Conservation (phyloP, 805 yeast species). For the Ogataea sp. region DNA sequence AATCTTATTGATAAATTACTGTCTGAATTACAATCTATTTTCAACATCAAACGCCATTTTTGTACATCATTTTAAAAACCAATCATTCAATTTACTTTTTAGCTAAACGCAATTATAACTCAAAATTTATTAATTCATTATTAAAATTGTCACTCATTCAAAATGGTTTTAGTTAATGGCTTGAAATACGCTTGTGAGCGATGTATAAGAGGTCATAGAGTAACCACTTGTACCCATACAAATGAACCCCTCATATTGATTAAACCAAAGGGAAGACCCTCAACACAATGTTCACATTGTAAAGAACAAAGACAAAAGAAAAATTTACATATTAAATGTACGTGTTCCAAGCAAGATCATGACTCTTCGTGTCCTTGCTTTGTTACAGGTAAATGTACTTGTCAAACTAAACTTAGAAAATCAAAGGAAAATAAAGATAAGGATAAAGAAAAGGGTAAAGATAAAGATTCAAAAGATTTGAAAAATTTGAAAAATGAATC, state of each 20-base stretch:
- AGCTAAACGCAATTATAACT: too few relatives aligned
- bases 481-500: too few relatives aligned
- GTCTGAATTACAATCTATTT: too few relatives aligned
- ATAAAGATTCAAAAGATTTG: too few relatives aligned
- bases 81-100: too few relatives aligned
- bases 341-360: constrained; percentile 49
- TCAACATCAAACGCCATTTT: too few relatives aligned
- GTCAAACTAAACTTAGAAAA: constrained; percentile 20
- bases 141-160: too few relatives aligned
- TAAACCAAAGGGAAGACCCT: constrained; percentile 94
- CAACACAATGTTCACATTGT: constrained; percentile 85
- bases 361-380: constrained; percentile 24
- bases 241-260: constrained; percentile 89
- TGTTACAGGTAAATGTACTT: constrained; percentile 24
- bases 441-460: too few relatives aligned
- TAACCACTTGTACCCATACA: constrained; percentile 86
- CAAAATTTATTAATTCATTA: too few relatives aligned
- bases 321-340: constrained; percentile 61
- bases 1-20: too few relatives aligned
- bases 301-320: constrained; percentile 63
- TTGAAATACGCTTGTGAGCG: constrained; percentile 93
- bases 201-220: constrained; percentile 95
- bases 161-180: constrained; percentile 86
- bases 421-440: too few relatives aligned
- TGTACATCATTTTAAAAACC: too few relatives aligned